A percentile compares a stretch with the other conserved stretches of the same genome.
Conservation (phyloP, 2,329 filamentous ascomycete species). For the Byssoonygena ceratinophila region DNA sequence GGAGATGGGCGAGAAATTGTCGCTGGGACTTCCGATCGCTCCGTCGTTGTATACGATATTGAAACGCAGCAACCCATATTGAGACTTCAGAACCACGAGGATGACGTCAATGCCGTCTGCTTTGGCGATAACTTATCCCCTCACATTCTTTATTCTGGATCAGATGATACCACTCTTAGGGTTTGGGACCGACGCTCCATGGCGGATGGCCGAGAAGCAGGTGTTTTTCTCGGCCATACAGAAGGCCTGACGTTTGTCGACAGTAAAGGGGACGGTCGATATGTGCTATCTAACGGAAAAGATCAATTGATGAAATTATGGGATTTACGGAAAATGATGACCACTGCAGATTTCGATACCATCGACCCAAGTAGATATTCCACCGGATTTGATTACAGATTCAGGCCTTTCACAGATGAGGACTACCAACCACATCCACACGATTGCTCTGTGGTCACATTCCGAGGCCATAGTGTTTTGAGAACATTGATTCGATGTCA, state of each 20-base stretch:
- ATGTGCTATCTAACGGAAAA: slow-evolving; percentile 87
- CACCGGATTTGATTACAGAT: slow-evolving; percentile 54
- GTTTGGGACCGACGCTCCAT: slow-evolving; percentile 83
- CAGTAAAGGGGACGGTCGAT: slow-evolving; percentile 78
- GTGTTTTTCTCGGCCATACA: slow-evolving; percentile 44
- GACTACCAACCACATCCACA: slow-evolving; percentile 58
- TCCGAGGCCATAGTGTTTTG: slow-evolving; percentile 78
- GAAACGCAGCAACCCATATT: slow-evolving; percentile 67
- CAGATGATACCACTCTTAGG: slow-evolving; percentile 85
- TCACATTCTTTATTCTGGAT: slow-evolving; percentile 91
- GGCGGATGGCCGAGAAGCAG: slow-evolving; percentile 51
- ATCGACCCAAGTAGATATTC: slow-evolving; percentile 45
- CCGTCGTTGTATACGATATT: slow-evolving; percentile 85
- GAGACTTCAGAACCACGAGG: slow-evolving; percentile 62
- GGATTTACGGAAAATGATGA: slow-evolving; percentile 85
- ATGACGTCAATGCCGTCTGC: slow-evolving; percentile 94
- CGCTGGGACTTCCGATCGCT: slow-evolving; percentile 68
- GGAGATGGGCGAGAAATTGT: slow-evolving; percentile 85
- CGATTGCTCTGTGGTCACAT: slow-evolving; percentile 89
- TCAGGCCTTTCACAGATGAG: slow-evolving; percentile 44
- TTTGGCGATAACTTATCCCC: slow-evolving; percentile 82
- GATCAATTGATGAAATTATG: slow-evolving; percentile 97
- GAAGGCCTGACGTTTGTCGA: slow-evolving; percentile 58
- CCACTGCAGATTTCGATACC: slow-evolving; percentile 48
- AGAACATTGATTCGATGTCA: slow-evolving; percentile 89